Conservation (phyloP, 2,329 filamentous ascomycete genomes). For the Arthrobotrys conoides region DNA sequence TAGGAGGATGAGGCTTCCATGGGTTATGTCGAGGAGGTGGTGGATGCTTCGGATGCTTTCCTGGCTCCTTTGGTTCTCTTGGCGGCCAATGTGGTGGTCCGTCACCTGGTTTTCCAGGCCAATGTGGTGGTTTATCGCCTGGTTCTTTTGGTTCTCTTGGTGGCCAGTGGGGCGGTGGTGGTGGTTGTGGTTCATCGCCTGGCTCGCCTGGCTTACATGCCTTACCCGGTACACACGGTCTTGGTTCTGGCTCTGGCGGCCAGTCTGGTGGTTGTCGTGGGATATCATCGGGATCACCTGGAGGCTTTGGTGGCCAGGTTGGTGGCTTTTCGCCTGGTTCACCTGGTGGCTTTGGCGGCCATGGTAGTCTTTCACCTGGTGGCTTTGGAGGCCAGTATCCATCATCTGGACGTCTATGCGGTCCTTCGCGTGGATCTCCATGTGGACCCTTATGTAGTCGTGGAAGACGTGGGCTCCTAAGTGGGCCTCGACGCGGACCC, state of each 20-base stretch:
- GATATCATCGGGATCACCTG: neutral
- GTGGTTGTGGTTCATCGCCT: no score
- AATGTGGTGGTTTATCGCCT: neutral
- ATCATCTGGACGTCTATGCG: neutral
- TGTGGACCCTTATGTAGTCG: neutral
- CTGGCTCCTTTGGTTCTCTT: constrained; percentile 7
- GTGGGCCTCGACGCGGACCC: neutral
- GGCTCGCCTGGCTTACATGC: neutral
- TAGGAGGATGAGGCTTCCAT: constrained; percentile 66
- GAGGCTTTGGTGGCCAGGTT: constrained; percentile 16
- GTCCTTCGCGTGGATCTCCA: neutral
- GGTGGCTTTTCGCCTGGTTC: constrained; percentile 13
- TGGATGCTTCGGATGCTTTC: constrained; percentile 1
- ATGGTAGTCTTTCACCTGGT: constrained; percentile 6
- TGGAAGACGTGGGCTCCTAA: neutral
- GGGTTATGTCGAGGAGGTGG: constrained; percentile 39
- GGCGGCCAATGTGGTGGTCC: constrained; percentile 19
- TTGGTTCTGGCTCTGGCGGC: neutral
- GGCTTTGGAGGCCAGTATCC: constrained; percentile 29
- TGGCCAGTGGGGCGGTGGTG: constrained; percentile 14
- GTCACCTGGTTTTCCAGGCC: neutral
- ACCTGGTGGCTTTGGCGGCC: constrained; percentile 18
- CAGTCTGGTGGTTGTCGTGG: constrained; percentile 2
- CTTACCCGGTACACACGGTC: no score
- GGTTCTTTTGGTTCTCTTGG: constrained; percentile 20